phyloP scores from a whole-genome alignment of 2,329 filamentous ascomycete species.

The Nemania sp. region DNA sequence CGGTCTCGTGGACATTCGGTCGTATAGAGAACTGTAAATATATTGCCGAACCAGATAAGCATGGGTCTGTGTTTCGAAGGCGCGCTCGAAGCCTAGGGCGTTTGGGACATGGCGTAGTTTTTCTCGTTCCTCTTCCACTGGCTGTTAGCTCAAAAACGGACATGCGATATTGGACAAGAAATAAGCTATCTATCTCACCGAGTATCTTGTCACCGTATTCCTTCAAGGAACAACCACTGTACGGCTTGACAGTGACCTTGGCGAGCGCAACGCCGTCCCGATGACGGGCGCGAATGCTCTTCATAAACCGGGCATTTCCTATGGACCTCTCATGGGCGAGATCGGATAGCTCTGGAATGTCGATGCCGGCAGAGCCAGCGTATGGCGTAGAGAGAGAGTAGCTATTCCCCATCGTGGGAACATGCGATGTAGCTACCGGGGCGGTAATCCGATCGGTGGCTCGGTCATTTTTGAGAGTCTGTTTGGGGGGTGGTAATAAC shows the following conservation, averaged over 20 bases:
- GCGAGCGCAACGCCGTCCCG: conserved; percentile 92
- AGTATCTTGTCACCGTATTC: conserved; percentile 82
- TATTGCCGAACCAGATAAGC: conserved; percentile 95
- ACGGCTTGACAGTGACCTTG: conserved; percentile 95
- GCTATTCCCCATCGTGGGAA: conserved; percentile 85
- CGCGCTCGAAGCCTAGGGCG: conserved; percentile 87
- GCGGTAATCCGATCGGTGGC: conserved; percentile 23
- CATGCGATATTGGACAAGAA: background rate
- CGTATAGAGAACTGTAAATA: conserved; percentile 96
- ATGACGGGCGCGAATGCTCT: conserved; percentile 90
- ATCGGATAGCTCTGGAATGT: conserved; percentile 91
- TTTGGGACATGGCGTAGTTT: conserved; percentile 87
- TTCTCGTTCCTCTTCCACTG: conserved; percentile 76
- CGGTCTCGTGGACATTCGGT: conserved; percentile 93
- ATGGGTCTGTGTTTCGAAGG: conserved; percentile 90
- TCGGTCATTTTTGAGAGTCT: conserved; percentile 29
- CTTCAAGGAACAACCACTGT: conserved; percentile 81
- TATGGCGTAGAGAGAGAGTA: conserved; percentile 94
- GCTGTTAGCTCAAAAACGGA: conserved; percentile 24
- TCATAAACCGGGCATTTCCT: conserved; percentile 94
- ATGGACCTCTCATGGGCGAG: conserved; percentile 92
- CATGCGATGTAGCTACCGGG: conserved; percentile 45
- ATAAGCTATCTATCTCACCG: conserved; percentile 62
- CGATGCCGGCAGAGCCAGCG: conserved; percentile 91
- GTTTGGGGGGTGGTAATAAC: background rate